A percentile compares a stretch with the other conserved stretches of the same genome.
Conservation (phyloP, 805 yeast genomes). For the Metschnikowia bowlesiae region DNA sequence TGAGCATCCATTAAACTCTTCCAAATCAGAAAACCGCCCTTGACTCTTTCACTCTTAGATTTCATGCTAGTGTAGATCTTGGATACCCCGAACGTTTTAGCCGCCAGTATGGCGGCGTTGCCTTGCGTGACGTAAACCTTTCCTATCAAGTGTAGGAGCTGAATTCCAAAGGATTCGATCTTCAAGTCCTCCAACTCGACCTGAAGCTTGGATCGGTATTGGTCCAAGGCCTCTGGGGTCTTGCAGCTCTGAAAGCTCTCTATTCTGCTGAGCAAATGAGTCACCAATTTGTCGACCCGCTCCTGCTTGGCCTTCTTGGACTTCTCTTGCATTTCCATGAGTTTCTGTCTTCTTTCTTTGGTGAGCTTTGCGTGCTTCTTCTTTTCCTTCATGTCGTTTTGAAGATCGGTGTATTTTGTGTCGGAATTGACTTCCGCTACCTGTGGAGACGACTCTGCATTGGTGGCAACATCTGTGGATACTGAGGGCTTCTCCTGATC, state of each 20-base stretch:
- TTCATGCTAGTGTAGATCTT: constrained; percentile 77
- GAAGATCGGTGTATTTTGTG: constrained; percentile 6
- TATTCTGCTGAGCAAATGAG: constrained; percentile 47
- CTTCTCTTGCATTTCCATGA: constrained; percentile 49
- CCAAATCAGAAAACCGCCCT: constrained; percentile 77
- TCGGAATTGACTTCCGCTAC: neutral
- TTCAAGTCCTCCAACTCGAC: constrained; percentile 76
- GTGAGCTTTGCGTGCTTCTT: constrained; percentile 29
- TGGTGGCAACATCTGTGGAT: constrained; percentile 24
- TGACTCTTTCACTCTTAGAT: constrained; percentile 78
- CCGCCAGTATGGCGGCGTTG: constrained; percentile 64
- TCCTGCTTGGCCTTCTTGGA: constrained; percentile 46
- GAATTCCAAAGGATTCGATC: constrained; percentile 93
- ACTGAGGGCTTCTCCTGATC: constrained; percentile 22
- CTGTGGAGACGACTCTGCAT: neutral
- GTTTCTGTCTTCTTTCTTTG: constrained; percentile 44
- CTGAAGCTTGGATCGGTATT: constrained; percentile 50
- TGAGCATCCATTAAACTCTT: constrained; percentile 89
- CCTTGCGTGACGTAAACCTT: constrained; percentile 73
- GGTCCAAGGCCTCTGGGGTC: constrained; percentile 54
- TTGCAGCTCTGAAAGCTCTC: constrained; percentile 53
- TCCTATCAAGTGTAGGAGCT: constrained; percentile 80
- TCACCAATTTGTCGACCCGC: constrained; percentile 48
- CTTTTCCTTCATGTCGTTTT: constrained; percentile 23
- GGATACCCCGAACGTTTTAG: constrained; percentile 80